Conservation (phyloP, 345 rosid species). For the Sonneratia caseolaris region DNA sequence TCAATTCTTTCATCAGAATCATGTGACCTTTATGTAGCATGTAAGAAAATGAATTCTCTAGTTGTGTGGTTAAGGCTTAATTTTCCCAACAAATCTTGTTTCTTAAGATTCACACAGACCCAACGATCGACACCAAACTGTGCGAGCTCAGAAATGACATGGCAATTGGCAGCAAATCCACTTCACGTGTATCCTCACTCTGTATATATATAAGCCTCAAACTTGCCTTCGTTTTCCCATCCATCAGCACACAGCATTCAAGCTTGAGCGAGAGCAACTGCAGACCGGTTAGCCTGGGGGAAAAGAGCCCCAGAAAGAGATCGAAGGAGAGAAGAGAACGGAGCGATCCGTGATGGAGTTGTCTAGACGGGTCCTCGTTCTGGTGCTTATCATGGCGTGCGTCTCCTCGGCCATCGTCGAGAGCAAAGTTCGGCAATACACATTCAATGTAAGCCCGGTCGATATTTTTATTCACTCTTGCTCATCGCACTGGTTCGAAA, state of each 20-base stretch:
- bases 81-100: conserved; percentile 4
- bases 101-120: neutral
- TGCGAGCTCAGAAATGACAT: neutral
- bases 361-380: conserved; percentile 29
- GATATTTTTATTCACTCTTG: neutral
- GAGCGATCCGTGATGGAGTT: neutral
- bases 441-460: conserved; percentile 45
- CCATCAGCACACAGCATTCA: neutral
- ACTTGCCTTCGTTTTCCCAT: neutral
- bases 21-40: conserved; percentile 3
- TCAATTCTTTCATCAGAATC: neutral
- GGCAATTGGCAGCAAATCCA: neutral
- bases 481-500: too few species aligned
- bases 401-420: conserved; percentile 40
- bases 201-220: neutral
- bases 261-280: neutral
- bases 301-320: conserved; percentile 9
- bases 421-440: conserved; percentile 54
- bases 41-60: neutral
- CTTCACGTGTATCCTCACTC: neutral
- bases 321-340: neutral
- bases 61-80: neutral
- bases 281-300: neutral
- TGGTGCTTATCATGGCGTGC: conserved; percentile 23
- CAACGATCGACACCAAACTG: neutral